Evolutionary conservation across 108 stramenopile species (phyloP).

Genomic region (Cyclotella cryptica): DNA sequence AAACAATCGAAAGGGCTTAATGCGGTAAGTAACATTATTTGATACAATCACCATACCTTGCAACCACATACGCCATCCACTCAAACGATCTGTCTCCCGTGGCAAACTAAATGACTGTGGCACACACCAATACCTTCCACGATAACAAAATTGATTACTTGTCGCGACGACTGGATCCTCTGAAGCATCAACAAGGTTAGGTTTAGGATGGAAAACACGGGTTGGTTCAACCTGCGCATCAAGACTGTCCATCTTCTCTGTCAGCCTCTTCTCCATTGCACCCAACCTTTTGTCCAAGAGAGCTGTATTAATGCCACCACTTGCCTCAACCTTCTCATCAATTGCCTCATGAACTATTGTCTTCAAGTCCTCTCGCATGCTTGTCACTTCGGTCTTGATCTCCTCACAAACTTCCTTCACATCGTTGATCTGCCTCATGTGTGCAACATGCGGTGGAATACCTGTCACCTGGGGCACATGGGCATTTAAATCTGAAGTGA

Average conservation of each 20-base stretch:
- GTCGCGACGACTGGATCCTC: background rate
- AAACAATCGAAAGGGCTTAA: background rate
- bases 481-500: conserved; percentile 35
- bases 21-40: background rate
- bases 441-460: conserved; percentile 41
- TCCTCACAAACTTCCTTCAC: background rate
- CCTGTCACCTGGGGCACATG: conserved; percentile 44
- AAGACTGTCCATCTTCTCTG: background rate
- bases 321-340: background rate
- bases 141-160: background rate
- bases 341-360: background rate
- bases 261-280: background rate
- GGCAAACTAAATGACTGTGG: background rate
- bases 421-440: background rate
- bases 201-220: background rate
- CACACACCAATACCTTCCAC: background rate
- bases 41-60: background rate
- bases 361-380: background rate
- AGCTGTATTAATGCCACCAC: background rate
- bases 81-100: background rate
- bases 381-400: background rate
- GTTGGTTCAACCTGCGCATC: background rate
- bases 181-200: no score
- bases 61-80: background rate
- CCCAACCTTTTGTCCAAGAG: background rate